phyloP scores from a whole-genome alignment of 2,329 filamentous ascomycete species.

The Cladosporium sp. region DNA sequence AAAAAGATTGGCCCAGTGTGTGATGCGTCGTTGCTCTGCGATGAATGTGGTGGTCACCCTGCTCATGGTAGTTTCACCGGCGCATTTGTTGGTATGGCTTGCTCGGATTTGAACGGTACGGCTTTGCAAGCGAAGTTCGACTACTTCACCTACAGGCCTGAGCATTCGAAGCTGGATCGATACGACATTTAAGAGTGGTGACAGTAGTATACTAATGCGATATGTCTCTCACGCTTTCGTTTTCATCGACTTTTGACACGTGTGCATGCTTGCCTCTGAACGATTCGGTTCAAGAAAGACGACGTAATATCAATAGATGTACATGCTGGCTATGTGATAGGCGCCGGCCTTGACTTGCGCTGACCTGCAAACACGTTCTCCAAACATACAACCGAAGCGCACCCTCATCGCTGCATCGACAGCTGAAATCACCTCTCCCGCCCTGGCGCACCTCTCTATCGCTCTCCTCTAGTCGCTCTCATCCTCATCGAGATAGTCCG shows the following conservation, averaged over 20 bases:
- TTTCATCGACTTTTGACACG: not conserved
- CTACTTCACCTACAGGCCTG: conserved; percentile 17
- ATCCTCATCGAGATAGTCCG: no score
- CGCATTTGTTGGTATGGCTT: conserved; percentile 18
- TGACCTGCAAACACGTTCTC: not conserved
- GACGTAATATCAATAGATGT: not conserved
- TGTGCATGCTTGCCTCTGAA: not conserved
- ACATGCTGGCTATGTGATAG: not conserved
- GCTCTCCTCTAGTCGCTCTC: no score
- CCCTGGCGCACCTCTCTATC: not conserved
- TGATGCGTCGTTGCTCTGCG: conserved; percentile 14
- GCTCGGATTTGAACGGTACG: conserved; percentile 17
- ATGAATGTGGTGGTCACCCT: conserved; percentile 17
- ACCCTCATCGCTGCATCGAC: not conserved
- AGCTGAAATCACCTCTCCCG: not conserved
- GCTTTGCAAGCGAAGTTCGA: conserved; percentile 17
- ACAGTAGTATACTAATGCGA: not conserved
- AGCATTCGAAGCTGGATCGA: conserved; percentile 9
- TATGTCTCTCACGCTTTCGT: not conserved
- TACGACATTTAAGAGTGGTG: not conserved
- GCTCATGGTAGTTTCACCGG: conserved; percentile 19
- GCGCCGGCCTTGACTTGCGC: not conserved
- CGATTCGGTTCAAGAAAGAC: not conserved
- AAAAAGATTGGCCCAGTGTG: conserved; percentile 13
- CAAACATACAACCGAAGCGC: not conserved